These are phyloP conservation scores for Fusarium lateritium DNA, from an alignment of 2,329 filamentous ascomycete species.

Conservation along the genomic window DNA sequence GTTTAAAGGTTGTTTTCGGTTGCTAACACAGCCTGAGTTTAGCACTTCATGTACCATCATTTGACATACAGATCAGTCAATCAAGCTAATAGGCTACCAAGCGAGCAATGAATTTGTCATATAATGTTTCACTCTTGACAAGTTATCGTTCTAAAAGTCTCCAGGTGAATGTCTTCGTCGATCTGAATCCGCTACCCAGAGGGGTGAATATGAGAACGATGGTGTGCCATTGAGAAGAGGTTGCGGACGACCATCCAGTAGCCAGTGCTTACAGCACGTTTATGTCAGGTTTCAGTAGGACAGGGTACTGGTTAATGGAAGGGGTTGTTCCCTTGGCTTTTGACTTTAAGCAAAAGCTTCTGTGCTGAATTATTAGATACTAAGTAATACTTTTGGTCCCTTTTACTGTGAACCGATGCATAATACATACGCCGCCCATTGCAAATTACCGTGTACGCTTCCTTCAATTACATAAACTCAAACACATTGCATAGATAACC, in stretches of 20 bases:
- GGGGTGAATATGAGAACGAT: no score
- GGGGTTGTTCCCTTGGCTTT: background rate
- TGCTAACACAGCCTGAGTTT: background rate
- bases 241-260: no score
- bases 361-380: background rate
- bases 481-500: no score
- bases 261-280: no score
- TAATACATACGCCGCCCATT: background rate
- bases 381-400: background rate
- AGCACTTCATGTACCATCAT: background rate
- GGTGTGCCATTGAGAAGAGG: no score
- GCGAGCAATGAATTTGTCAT: background rate
- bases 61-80: background rate
- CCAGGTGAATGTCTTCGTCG: no score
- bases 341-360: background rate
- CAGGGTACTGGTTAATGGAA: no score
- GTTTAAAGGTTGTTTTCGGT: constrained; percentile 14
- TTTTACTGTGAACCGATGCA: background rate
- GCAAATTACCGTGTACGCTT: background rate
- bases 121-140: background rate
- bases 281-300: no score
- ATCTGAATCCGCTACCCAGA: no score
- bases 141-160: no score
- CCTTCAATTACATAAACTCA: background rate
- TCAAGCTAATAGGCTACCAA: background rate